Base-by-base conservation (phyloP, 305 asterid species). In the Rubia peregrina region DNA sequence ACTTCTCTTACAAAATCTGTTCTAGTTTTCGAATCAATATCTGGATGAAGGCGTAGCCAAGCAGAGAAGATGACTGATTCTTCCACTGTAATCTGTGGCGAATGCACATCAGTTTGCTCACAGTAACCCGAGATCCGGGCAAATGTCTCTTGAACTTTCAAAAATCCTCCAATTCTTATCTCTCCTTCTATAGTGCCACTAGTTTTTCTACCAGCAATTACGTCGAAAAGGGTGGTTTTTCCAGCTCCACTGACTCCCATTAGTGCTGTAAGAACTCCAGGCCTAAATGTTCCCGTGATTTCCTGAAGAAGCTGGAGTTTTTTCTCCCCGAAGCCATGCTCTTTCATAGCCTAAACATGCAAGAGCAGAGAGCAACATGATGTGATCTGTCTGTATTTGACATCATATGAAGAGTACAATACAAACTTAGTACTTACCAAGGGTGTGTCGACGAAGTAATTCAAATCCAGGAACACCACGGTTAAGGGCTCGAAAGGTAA, bases 1-100 rank as follows among this genome's bases (percentile, higher is more conserved):
- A 90, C 96, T 77, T 88, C 87, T 65, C 73, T 77, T 67, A 90
- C 93, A 78, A 88, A 88, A 63, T 85, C 93, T 93, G 88, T 13
- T 62, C 24, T 62, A 13, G 67, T 62, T 62, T 36, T 62, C 3
- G 67, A 36, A 62, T 62, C 67, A 62, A 62, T 62, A 62, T 62
- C 67, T 5, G 67, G 67, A 62, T 62, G 44, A 62, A 62, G 67
- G 67, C 67, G 67, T 7, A 62, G 46, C 46, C 67, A 62, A 2
- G 67, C 67, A 5, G 67, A 62, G 24, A 62, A 62, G 24, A 62
- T 62, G 67, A 62, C 24, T 16, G 67, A 62, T 62, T 62, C 67
- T 6, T 62, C 67, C 7, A 62, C 46, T 1, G 67, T 62, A 16
- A 62, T 62, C n/a, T 62, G 67, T 2, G 67, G 67, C 36, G 67